These are phyloP conservation scores for Phaeolepiota aurea DNA, from an alignment of 768 basidiomycete species.

Conservation along the genomic window DNA sequence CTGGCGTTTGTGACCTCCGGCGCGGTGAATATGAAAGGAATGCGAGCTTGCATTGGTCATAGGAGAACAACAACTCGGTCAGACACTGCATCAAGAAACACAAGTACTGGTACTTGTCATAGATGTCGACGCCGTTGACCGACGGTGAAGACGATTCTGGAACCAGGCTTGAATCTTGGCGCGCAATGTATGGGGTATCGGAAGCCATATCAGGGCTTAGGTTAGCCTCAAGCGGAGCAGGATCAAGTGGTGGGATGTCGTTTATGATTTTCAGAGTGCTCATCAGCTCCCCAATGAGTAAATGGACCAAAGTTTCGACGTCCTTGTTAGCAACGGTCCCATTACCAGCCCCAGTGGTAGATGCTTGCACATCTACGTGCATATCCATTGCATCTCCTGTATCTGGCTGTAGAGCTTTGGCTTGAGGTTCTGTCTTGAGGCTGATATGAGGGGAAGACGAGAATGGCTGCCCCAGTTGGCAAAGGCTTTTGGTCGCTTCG, in stretches of 20 bases:
- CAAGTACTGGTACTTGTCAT: slow-evolving; percentile 45
- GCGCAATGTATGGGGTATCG: background rate
- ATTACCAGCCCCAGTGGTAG: slow-evolving; percentile 12
- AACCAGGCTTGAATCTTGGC: background rate
- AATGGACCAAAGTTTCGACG: slow-evolving; percentile 56
- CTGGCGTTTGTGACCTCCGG: slow-evolving; percentile 48
- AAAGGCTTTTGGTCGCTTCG: slow-evolving; percentile 59
- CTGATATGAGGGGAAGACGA: slow-evolving; percentile 47
- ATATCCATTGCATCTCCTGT: slow-evolving; percentile 33
- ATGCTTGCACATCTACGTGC: slow-evolving; percentile 41
- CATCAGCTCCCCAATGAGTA: slow-evolving; percentile 67
- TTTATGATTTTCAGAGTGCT: slow-evolving; percentile 41
- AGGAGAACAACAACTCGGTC: slow-evolving; percentile 89
- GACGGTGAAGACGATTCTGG: slow-evolving; percentile 1
- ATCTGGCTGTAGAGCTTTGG: slow-evolving; percentile 12
- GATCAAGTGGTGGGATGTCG: slow-evolving; percentile 17
- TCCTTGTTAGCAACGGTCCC: slow-evolving; percentile 27
- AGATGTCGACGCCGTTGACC: slow-evolving; percentile 12
- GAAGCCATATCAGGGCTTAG: slow-evolving; percentile 2
- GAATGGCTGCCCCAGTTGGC: slow-evolving; percentile 64
- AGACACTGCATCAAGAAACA: slow-evolving; percentile 89
- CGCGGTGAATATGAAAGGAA: slow-evolving; percentile 76
- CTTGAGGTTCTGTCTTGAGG: slow-evolving; percentile 34
- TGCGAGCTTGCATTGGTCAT: slow-evolving; percentile 82
- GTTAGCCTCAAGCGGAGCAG: slow-evolving; percentile 7